Percentiles rank a stretch among this genome's conserved stretches.
Evolutionary conservation across 768 basidiomycete species (phyloP).

Genomic region (Brasilioporus rufonigricans): DNA sequence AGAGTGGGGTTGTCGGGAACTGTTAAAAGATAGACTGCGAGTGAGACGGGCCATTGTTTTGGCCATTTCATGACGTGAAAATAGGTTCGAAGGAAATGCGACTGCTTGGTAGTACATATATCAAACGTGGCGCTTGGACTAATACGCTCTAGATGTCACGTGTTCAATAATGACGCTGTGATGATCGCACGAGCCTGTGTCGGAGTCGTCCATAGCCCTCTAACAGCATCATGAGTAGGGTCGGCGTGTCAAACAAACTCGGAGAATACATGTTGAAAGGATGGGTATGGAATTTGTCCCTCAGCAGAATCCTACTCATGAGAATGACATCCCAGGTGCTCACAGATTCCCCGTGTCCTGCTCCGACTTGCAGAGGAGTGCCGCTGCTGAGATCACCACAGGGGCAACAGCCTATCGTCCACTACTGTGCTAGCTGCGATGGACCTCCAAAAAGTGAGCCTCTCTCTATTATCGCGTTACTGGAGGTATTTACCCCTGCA

Average conservation of each 20-base stretch:
- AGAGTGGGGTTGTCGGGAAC: constrained; percentile 32
- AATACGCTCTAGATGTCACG: constrained; percentile 13
- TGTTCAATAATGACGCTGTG: constrained; percentile 5
- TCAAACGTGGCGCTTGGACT: constrained; percentile 21
- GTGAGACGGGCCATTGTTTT: constrained; percentile 50
- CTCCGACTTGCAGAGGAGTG: constrained; percentile 49
- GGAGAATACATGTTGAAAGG: constrained; percentile 76
- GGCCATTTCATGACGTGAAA: constrained; percentile 38
- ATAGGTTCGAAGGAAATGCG: constrained; percentile 9
- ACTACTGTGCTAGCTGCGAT: constrained; percentile 68
- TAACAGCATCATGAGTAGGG: constrained; percentile 45
- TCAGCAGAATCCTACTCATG: constrained; percentile 4
- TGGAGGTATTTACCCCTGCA: constrained; percentile 4
- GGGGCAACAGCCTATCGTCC: constrained; percentile 40
- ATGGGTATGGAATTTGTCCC: constrained; percentile 46
- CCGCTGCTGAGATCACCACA: constrained; percentile 75
- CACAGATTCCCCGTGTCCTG: constrained; percentile 63
- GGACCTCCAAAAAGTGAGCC: constrained; percentile 35
- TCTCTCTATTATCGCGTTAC: not conserved
- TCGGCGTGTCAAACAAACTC: constrained; percentile 58
- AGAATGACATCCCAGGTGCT: constrained; percentile 43
- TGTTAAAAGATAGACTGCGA: constrained; percentile 40
- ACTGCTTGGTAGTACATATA: not conserved
- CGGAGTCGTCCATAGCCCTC: not conserved
- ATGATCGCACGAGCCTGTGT: not conserved